Base-by-base conservation (phyloP, 371 early-diverging fungal genomes). In the Blastocladiella emersonii region DNA sequence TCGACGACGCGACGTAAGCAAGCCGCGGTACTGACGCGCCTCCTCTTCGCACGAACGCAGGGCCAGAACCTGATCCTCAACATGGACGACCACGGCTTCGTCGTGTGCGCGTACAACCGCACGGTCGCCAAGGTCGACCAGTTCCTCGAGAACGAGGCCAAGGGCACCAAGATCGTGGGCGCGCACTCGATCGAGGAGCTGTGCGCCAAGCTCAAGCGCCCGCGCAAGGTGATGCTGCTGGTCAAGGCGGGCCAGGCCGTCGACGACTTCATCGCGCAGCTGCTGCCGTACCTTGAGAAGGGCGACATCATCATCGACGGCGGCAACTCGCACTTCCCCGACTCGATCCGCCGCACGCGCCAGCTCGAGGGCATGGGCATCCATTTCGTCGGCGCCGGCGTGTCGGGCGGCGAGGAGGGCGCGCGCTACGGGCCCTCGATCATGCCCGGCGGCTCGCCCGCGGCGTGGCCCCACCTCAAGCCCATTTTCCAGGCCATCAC, bases 391-490 rank as follows among this genome's bases (percentile, higher is more conserved):
- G 99, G 99, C 57, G 85, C 89, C 70, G 99, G 99, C 78, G 98
- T 99, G 63, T 95, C 96, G 70, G 99, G 99, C 67, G 99, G 99
- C 72, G 99, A 98, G 77, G 95, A 96, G 74, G 99, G 99, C 75
- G 99, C 99, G 36, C 90, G 99, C 71, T 83, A 91, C 69, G 98
- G 99, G 57, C 98, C 98, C 69, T 90, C 92, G 64, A 79, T 99
- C 68, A 99, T 98, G 99, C 98, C 97, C 64, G 99, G 99, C 71
- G 99, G 99, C 70, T 83, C 88, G 70, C 79, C 80, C 57, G 86
- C 79, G 64, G 96, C 94, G 61, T 99, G 98, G 98, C 87, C 85
- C 36, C 82, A 80, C 66, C 78, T 95, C 71, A 87, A 93, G 82
- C 82, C 85, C 62, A 93, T 99, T 71, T 93, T 98, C 86, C 93